Evolutionary conservation across 441 rosid genomes (phyloP), one percentile per base, ranked within the genome.

Genomic region (Aquilaria agallochum): DNA sequence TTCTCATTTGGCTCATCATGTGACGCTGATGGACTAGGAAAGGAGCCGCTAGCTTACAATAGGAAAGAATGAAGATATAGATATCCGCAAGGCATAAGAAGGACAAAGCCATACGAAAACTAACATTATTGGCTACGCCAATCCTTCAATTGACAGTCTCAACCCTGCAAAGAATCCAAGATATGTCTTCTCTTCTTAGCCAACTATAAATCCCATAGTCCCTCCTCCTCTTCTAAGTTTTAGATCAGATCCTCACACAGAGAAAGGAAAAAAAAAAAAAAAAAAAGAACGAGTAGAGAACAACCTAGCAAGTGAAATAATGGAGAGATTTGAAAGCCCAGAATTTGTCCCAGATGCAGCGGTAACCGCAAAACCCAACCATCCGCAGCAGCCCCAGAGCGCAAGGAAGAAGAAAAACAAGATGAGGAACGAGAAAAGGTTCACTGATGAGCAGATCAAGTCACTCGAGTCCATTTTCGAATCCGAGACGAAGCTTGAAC

Each of bases 401-500:
- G 52, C 60, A 59, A 69, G 58, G 72, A 69, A 61, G 76, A 80
- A 74, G 78, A 80, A 72, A 71, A 72, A 66, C 15, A 77, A 65
- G 67, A 57, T 50, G 58, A 78, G 64, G 59, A 83, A 69, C 63
- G 78, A 79, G 70, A 88, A 71, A 71, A 86, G 89, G 68, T 88
- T 88, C 45, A 85, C 78, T 50, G 85, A 80, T 53, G 86, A 81
- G 50, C 95, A 88, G 66, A 78, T 85, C 68, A 77, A 71, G 78
- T 70, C 72, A 55, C 76, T 90, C 31, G 96, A 90, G 72, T 64
- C 76, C 12, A 83, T 87, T 53, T 90, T 90, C 50, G 82, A 85
- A 66, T 79, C 87, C 4, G 92, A 90, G 68, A 69, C 92, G 0
- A 89, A 77, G 75, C 88, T 88, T 0, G 92, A 85, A 51, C 87